phyloP scores from a whole-genome alignment of 148 eudicot species.

The Gaultheria prostrata region DNA sequence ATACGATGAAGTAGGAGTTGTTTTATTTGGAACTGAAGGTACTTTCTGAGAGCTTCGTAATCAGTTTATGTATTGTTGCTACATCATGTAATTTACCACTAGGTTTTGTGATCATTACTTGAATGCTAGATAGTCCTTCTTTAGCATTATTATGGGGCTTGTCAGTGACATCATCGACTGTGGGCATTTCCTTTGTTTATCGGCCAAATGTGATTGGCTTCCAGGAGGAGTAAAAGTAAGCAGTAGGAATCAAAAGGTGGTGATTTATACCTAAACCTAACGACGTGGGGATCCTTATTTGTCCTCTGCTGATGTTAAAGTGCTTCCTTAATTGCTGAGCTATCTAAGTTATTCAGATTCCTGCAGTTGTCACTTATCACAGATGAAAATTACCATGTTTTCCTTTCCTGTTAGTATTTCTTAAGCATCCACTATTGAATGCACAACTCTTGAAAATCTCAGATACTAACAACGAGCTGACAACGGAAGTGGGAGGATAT shows the following conservation, averaged over 20 bases:
- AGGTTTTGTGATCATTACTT: neutral
- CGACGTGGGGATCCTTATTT: neutral
- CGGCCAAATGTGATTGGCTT: neutral
- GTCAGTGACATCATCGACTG: neutral
- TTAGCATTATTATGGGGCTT: neutral
- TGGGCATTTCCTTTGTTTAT: neutral
- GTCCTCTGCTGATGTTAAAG: conserved; percentile 11
- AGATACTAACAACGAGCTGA: conserved; percentile 86
- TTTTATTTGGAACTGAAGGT: conserved; percentile 95
- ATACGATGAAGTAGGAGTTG: conserved; percentile 84
- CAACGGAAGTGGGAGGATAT: conserved; percentile 91
- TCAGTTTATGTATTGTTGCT: conserved; percentile 5
- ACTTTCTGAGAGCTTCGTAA: conserved; percentile 17
- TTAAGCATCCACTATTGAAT: neutral
- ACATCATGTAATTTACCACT: neutral
- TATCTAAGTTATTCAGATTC: neutral
- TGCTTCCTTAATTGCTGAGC: conserved; percentile 1
- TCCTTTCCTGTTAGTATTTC: neutral
- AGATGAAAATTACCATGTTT: neutral
- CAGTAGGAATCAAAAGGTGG: neutral
- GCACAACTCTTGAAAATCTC: conserved; percentile 24
- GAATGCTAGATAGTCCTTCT: neutral
- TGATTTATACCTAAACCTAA: neutral
- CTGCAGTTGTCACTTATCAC: neutral
- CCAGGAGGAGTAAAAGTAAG: neutral